Evolutionary conservation across 306 rosid genomes (phyloP).

Genomic region (Prinsepia uniflora): DNA sequence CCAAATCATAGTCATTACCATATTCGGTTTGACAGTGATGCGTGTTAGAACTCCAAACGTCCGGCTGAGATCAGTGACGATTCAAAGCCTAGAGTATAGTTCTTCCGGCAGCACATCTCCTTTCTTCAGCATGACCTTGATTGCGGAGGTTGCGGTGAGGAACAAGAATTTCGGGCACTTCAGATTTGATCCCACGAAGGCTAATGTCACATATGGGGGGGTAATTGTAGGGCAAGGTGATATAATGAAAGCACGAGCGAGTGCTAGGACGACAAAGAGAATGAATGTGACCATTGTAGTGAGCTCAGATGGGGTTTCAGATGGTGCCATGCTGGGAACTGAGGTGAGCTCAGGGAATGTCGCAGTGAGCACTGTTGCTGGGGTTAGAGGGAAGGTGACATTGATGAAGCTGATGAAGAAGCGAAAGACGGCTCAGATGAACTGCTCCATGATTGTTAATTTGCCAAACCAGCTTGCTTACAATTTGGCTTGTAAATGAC

Average conservation of each 20-base stretch:
- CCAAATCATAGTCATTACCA: conserved; percentile 9
- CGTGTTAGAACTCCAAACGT: conserved; percentile 12
- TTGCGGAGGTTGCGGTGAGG: conserved; percentile 20
- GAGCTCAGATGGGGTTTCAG: neutral
- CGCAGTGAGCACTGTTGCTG: conserved; percentile 2
- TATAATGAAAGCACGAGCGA: neutral
- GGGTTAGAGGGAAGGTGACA: conserved; percentile 22
- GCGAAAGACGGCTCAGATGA: conserved; percentile 26
- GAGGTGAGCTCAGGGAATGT: conserved; percentile 9
- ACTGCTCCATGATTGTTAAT: conserved; percentile 23
- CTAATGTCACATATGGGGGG: conserved; percentile 1
- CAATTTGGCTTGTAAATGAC: conserved; percentile 15
- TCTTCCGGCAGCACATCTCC: neutral
- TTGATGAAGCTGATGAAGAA: conserved; percentile 27
- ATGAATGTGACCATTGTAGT: conserved; percentile 16
- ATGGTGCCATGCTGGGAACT: neutral
- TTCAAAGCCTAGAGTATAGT: neutral
- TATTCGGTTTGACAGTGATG: conserved; percentile 17
- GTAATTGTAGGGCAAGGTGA: conserved; percentile 2
- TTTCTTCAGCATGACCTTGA: conserved; percentile 10
- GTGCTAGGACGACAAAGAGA: conserved; percentile 21
- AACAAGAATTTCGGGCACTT: conserved; percentile 30
- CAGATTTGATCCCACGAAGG: conserved; percentile 11
- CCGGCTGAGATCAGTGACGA: conserved; percentile 14
- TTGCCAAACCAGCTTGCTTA: neutral